Evolutionary conservation across 2,329 filamentous ascomycete species (phyloP).

Genomic region (Venturia carpophila): DNA sequence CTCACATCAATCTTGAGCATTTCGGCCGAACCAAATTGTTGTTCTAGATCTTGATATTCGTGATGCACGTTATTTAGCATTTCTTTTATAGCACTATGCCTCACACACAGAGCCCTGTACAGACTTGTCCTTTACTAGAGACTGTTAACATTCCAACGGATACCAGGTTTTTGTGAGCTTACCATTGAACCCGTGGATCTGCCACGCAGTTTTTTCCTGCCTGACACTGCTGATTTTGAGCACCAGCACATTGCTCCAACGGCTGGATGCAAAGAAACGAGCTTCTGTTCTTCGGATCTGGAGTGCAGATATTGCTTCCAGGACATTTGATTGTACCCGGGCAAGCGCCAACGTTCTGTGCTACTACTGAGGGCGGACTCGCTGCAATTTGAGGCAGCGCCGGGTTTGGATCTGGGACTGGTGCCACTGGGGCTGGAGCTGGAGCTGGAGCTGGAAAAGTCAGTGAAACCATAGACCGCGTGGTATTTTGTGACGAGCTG

Average conservation of each 20-base stretch:
- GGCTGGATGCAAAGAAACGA: constrained; percentile 3
- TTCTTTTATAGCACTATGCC: neutral
- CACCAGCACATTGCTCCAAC: neutral
- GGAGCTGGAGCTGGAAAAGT: too few species aligned
- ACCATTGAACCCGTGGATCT: constrained; percentile 6
- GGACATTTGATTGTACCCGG: constrained; percentile 10
- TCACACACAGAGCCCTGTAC: neutral
- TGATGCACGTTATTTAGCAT: neutral
- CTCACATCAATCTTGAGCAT: too few species aligned
- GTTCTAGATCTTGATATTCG: neutral
- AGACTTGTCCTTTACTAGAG: neutral
- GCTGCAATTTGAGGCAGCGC: too few species aligned
- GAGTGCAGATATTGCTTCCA: constrained; percentile 5
- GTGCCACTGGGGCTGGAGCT: too few species aligned
- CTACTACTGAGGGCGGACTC: neutral
- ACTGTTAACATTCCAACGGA: neutral
- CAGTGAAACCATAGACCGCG: too few species aligned
- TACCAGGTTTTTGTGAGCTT: neutral
- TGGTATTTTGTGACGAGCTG: too few species aligned
- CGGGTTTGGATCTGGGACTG: too few species aligned
- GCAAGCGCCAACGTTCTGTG: neutral
- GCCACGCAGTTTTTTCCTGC: constrained; percentile 1
- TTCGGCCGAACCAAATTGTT: too few species aligned
- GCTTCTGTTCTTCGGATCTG: constrained; percentile 4
- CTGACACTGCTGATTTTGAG: neutral